phyloP scores from a whole-genome alignment of 352 stramenopile genomes.

The Globisporangium cederbergense region DNA sequence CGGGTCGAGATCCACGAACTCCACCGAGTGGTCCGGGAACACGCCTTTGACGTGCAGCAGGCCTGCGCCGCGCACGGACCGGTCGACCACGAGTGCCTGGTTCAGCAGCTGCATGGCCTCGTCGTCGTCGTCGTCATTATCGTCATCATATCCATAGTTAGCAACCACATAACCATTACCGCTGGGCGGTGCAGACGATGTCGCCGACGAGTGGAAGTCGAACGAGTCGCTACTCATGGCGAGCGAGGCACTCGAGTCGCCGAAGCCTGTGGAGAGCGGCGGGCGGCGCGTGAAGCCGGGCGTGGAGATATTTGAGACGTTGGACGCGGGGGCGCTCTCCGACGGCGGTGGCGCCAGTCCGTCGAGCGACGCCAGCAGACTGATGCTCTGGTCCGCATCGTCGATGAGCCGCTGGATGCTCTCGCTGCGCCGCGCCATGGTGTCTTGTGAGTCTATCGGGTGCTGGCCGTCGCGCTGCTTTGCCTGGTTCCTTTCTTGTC shows the following conservation, averaged over 20 bases:
- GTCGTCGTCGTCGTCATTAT: constrained; percentile 19
- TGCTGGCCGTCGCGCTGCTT: too few species aligned
- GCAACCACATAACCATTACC: neutral
- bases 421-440: constrained; percentile 36
- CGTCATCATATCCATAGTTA: constrained; percentile 9
- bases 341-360: neutral
- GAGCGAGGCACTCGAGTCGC: constrained; percentile 13
- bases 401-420: constrained; percentile 75
- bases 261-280: constrained; percentile 15
- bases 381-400: constrained; percentile 65
- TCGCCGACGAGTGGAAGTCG: constrained; percentile 25
- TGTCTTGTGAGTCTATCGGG: neutral
- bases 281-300: constrained; percentile 7
- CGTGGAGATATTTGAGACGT: neutral
- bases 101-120: constrained; percentile 10
- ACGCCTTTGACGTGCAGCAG: constrained; percentile 78
- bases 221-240: constrained; percentile 32
- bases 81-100: constrained; percentile 32
- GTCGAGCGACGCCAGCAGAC: constrained; percentile 63
- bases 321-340: neutral
- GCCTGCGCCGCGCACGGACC: constrained; percentile 41
- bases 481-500: too few species aligned
- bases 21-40: constrained; percentile 78
- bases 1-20: constrained; percentile 78
- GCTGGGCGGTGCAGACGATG: neutral